Base-by-base conservation (phyloP, 1,284 basidiomycete species). In the Ustilago nuda region DNA sequence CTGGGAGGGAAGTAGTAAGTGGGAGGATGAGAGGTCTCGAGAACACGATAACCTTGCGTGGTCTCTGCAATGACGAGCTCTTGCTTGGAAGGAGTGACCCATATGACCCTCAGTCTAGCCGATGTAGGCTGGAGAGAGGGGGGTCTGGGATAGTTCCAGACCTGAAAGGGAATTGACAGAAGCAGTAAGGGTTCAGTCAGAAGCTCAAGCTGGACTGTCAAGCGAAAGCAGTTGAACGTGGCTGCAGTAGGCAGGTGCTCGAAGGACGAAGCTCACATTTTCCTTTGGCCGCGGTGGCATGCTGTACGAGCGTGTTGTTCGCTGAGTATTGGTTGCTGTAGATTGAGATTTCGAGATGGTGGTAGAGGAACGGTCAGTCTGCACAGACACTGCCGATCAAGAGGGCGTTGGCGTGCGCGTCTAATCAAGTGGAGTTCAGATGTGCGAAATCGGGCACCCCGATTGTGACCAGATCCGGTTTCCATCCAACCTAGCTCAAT, bases 111-210 rank as follows among this genome's bases (percentile, higher is more conserved):
- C 32, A 84, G 61, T 46, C 77, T 69, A 13, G 81, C 67, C 4
- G 69, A 54, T 0, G 81, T 82, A 5, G 56, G 70, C 66, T 83
- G 76, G 4, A 84, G 72, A 6, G 78, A 76, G 2, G 83, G 82
- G 4, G 83, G 83, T 32, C 83, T 75, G 12, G 83, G 83, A 53
- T 84, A 84, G 61, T 76, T 76, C 83, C 83, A 84, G 36, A 83
- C 81, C 57, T 80, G 56, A 30, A 19, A 37, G 8, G 27, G 17
- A 8, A 27, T 33, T 5, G 30, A 17, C 9, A 12, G 17, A 32
- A 37, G 36, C 33, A 37, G 37, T 32, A 30, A 55, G 2, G 35
- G 12, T 27, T 35, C 27, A 41, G 51, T 52, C 23, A 8, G 32
- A 50, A 35, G 32, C 30, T 56, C 37, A 56, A 8, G 7, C 19